phyloP scores from a whole-genome alignment of 495 filamentous ascomycete genomes.

The Aspergillus asperescens region DNA sequence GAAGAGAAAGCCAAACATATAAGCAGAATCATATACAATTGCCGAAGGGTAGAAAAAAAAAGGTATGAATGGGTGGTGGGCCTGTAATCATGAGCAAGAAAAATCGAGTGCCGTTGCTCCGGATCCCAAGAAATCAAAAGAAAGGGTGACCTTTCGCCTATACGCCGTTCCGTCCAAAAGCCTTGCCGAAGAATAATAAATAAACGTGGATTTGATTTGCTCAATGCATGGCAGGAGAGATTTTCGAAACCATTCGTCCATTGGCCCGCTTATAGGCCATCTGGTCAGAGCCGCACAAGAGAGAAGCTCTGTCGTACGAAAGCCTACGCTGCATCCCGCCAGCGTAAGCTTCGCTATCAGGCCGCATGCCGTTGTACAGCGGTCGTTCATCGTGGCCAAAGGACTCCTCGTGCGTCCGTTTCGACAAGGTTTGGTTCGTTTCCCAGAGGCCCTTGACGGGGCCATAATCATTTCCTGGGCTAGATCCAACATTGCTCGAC shows the following conservation, averaged over 20 bases:
- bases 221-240: slow-evolving; percentile 17
- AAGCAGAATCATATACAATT: slow-evolving; percentile 22
- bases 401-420: slow-evolving; percentile 40
- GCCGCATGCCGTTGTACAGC: slow-evolving; percentile 50
- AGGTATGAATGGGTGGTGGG: slow-evolving; percentile 21
- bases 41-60: slow-evolving; percentile 7
- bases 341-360: slow-evolving; percentile 33
- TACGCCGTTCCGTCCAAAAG: slow-evolving; percentile 17
- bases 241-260: slow-evolving; percentile 32
- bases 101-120: not conserved
- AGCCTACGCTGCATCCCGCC: slow-evolving; percentile 22
- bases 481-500: slow-evolving; percentile 22
- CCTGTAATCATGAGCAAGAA: slow-evolving; percentile 16
- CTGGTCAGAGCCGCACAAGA: slow-evolving; percentile 32
- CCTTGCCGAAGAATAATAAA: slow-evolving; percentile 3
- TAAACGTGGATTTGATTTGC: not conserved
- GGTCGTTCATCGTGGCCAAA: slow-evolving; percentile 41
- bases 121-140: not conserved
- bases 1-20: slow-evolving; percentile 15
- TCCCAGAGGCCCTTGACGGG: slow-evolving; percentile 32
- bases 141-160: slow-evolving; percentile 7
- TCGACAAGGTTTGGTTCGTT: slow-evolving; percentile 25
- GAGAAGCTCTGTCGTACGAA: slow-evolving; percentile 27
- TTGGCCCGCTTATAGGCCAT: slow-evolving; percentile 52
- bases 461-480: slow-evolving; percentile 25